phyloP scores from a whole-genome alignment of 306 rosid genomes.

The Citrullus amarus region DNA sequence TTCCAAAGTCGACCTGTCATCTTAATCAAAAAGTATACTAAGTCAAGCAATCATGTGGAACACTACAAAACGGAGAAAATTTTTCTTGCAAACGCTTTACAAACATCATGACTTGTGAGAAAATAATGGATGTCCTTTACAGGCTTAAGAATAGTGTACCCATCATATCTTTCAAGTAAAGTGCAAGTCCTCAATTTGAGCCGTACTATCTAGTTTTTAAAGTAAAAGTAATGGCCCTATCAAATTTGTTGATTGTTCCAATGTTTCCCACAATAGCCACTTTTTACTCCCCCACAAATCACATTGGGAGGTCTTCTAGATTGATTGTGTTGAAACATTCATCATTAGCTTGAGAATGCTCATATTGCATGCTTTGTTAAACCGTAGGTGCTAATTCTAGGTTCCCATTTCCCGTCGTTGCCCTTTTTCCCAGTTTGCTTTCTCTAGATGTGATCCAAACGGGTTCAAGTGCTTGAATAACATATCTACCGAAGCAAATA shows the following conservation, averaged over 20 bases:
- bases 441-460: conserved; percentile 4
- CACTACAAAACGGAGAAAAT: neutral
- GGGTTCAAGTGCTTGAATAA: neutral
- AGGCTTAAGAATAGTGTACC: neutral
- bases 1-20: neutral
- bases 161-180: neutral
- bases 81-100: neutral
- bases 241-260: neutral
- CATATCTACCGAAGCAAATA: neutral
- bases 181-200: neutral
- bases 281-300: neutral
- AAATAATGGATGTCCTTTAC: neutral
- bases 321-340: neutral
- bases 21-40: neutral
- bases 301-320: neutral
- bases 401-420: conserved; percentile 8
- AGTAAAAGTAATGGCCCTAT: neutral
- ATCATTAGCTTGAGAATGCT: neutral
- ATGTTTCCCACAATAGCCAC: neutral
- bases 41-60: neutral
- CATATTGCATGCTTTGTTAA: neutral
- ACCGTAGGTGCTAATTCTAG: neutral
- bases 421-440: neutral
- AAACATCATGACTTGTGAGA: neutral
- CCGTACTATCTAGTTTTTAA: neutral